Conservation (phyloP, 2,329 filamentous ascomycete genomes). For the Neofusicoccum ribis region DNA sequence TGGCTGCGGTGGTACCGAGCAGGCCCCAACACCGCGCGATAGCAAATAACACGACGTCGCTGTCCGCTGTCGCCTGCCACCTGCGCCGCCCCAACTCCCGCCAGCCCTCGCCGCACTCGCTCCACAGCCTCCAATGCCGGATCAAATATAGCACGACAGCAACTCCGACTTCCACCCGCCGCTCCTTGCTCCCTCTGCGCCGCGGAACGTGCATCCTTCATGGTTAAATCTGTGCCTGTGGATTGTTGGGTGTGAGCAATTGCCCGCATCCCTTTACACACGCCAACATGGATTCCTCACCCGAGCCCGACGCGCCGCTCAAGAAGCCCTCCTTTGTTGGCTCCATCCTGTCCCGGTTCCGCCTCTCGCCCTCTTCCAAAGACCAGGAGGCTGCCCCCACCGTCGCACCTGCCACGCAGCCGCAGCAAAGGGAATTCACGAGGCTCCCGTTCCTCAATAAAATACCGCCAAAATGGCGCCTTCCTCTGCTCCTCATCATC, state of each 20-base stretch:
- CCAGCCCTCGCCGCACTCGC: not conserved
- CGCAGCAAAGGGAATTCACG: not conserved
- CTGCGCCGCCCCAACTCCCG: not conserved
- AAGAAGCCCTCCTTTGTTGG: not conserved
- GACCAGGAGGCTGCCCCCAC: not conserved
- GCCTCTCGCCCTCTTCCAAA: not conserved
- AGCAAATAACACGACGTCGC: not conserved
- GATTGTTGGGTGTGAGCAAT: no score
- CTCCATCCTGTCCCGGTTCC: not conserved
- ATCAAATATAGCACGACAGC: no score
- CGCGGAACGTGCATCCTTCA: not conserved
- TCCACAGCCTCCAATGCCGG: not conserved
- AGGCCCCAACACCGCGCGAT: no score
- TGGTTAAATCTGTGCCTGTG: not conserved
- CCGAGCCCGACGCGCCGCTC: not conserved
- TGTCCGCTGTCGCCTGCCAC: not conserved
- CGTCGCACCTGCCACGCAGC: not conserved
- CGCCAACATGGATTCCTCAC: not conserved
- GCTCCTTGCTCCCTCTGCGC: not conserved
- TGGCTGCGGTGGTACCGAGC: no score
- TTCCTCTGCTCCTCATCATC: not conserved
- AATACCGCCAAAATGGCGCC: slow-evolving; percentile 8
- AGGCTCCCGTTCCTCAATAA: not conserved
- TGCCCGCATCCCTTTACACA: not conserved
- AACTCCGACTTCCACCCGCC: no score